A percentile compares a stretch with the other conserved stretches of the same genome.
Evolutionary conservation across 2,329 filamentous ascomycete genomes (phyloP).

Genomic region (Clathrospora elynae): DNA sequence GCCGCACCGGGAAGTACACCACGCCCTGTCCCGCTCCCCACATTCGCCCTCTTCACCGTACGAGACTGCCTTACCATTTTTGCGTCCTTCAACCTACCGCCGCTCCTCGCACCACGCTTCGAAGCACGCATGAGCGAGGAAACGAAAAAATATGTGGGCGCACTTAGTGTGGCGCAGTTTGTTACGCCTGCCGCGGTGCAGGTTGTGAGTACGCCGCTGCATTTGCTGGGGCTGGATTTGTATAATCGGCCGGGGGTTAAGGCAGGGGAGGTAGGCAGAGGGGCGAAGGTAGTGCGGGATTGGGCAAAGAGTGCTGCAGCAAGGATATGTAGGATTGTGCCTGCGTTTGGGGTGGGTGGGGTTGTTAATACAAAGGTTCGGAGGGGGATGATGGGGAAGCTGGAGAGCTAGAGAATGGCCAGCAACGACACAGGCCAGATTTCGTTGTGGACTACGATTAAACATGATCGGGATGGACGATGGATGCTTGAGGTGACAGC

Average conservation of each 20-base stretch:
- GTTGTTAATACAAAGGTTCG: conserved; percentile 81
- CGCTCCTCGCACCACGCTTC: conserved; percentile 73
- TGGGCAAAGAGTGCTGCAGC: conserved; percentile 76
- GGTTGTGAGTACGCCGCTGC: conserved; percentile 78
- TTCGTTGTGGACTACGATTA: too few species aligned
- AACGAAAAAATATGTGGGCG: conserved; percentile 58
- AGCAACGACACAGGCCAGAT: too few species aligned
- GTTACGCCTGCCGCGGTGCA: conserved; percentile 79
- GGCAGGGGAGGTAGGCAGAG: conserved; percentile 62
- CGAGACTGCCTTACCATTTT: conserved; percentile 90
- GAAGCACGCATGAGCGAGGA: conserved; percentile 49
- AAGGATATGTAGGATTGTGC: conserved; percentile 81
- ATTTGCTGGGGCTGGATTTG: conserved; percentile 81
- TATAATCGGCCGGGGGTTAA: conserved; percentile 71
- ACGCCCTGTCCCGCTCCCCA: conserved; percentile 66
- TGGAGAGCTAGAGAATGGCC: conserved; percentile 30
- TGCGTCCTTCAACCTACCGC: conserved; percentile 87
- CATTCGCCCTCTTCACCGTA: conserved; percentile 77
- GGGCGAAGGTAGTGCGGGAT: conserved; percentile 69
- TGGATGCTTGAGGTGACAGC: too few species aligned
- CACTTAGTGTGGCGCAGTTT: conserved; percentile 71
- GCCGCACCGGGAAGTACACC: conserved; percentile 58
- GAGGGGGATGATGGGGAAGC: conserved; percentile 64
- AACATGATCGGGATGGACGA: too few species aligned
- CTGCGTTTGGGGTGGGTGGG: conserved; percentile 86